phyloP scores from a whole-genome alignment of 2,329 filamentous ascomycete species.

The Mollisia scopiformis region DNA sequence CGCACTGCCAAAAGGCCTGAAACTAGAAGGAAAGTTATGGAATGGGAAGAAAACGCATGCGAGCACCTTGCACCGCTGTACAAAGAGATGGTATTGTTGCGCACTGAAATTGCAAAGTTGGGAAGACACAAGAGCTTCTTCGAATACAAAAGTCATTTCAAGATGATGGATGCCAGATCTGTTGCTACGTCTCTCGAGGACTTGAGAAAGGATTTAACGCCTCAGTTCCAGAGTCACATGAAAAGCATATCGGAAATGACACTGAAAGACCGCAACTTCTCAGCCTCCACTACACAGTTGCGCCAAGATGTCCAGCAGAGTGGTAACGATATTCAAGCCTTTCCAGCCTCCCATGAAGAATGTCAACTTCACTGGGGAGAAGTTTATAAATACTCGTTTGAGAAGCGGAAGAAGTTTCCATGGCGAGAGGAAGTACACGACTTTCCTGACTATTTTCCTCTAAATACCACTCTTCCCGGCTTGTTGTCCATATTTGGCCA shows the following conservation, averaged over 20 bases:
- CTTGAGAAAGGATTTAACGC: not conserved
- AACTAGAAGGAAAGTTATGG: not conserved
- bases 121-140: not conserved
- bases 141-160: not conserved
- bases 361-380: not conserved
- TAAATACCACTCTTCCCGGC: not conserved
- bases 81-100: not conserved
- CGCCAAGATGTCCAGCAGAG: not conserved
- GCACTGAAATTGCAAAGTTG: constrained; percentile 1
- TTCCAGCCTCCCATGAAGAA: not conserved
- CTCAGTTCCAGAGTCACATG: not conserved
- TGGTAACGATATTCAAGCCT: not conserved
- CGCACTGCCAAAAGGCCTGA: not conserved
- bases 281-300: not conserved
- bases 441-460: not conserved
- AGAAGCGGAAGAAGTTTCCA: not conserved
- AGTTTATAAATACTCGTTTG: not conserved
- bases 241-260: not conserved
- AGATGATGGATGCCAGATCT: constrained; percentile 2
- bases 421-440: not conserved
- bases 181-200: not conserved
- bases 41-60: constrained; percentile 5
- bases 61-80: not conserved
- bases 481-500: not conserved
- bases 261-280: not conserved